phyloP scores from a whole-genome alignment of 768 basidiomycete genomes.

The Boletus speciosus region DNA sequence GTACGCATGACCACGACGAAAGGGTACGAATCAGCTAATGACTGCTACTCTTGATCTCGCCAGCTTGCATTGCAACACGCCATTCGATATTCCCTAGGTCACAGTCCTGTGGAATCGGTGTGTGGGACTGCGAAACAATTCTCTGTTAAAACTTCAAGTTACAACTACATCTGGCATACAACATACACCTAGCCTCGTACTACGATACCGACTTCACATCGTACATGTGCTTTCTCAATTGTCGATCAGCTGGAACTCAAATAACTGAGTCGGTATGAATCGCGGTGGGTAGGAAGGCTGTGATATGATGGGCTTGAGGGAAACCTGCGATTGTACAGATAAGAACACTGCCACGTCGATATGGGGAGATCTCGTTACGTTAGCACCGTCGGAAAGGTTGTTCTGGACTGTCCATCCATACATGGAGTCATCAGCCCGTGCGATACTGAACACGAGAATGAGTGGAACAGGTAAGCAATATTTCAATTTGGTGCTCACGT shows the following conservation, averaged over 20 bases:
- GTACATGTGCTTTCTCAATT: background rate
- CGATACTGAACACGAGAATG: background rate
- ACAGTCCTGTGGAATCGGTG: background rate
- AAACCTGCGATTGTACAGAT: background rate
- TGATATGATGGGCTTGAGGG: background rate
- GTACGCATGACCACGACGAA: background rate
- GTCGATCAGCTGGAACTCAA: fast-evolving
- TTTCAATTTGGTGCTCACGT: background rate
- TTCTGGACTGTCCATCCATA: background rate
- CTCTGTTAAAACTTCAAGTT: background rate
- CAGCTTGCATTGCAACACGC: background rate
- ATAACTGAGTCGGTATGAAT: background rate
- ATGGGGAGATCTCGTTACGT: background rate
- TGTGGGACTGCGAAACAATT: background rate
- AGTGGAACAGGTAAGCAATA: background rate
- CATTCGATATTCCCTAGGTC: background rate
- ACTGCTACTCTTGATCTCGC: background rate
- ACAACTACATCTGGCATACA: background rate
- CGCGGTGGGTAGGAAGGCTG: no score
- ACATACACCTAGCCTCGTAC: background rate
- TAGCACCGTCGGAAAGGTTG: fast-evolving
- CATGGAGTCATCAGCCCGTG: fast-evolving
- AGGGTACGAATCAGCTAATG: background rate
- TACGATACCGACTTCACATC: background rate
- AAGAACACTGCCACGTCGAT: background rate